A percentile compares a stretch with the other conserved stretches of the same genome.
phyloP scores from a whole-genome alignment of 345 rosid genomes.

The Murraya koenigii region DNA sequence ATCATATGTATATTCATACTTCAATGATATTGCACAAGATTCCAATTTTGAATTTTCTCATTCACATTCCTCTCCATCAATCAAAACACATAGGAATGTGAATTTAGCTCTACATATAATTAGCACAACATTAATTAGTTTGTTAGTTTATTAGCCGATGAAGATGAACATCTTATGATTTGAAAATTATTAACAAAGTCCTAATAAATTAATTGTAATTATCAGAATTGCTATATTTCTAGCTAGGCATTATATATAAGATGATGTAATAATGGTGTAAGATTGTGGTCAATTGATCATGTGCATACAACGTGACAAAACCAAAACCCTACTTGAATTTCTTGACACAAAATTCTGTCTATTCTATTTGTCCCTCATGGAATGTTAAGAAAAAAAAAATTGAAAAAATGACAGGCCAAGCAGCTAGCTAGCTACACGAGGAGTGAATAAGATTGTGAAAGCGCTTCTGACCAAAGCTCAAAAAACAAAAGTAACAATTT shows the following conservation, averaged over 20 bases:
- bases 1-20: neutral
- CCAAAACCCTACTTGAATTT: neutral
- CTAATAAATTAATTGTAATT: too few relatives aligned
- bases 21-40: neutral
- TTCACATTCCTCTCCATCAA: neutral
- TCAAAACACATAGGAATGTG: too few relatives aligned
- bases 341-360: constrained; percentile 9
- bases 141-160: too few relatives aligned
- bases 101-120: too few relatives aligned
- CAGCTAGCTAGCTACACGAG: neutral
- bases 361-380: constrained; percentile 11
- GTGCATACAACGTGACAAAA: constrained; percentile 26
- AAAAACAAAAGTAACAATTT: neutral
- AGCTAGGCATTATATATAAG: neutral
- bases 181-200: too few relatives aligned
- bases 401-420: neutral
- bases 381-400: constrained; percentile 3
- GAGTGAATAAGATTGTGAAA: neutral
- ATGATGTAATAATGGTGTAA: constrained; percentile 35
- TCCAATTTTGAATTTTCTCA: neutral
- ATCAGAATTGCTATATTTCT: too few relatives aligned
- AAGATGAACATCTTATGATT: too few relatives aligned
- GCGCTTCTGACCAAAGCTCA: too few relatives aligned
- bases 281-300: constrained; percentile 18
- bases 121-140: too few relatives aligned